Base-by-base conservation (phyloP, 2,329 filamentous ascomycete species). In the Penicillium psychrosexuale region DNA sequence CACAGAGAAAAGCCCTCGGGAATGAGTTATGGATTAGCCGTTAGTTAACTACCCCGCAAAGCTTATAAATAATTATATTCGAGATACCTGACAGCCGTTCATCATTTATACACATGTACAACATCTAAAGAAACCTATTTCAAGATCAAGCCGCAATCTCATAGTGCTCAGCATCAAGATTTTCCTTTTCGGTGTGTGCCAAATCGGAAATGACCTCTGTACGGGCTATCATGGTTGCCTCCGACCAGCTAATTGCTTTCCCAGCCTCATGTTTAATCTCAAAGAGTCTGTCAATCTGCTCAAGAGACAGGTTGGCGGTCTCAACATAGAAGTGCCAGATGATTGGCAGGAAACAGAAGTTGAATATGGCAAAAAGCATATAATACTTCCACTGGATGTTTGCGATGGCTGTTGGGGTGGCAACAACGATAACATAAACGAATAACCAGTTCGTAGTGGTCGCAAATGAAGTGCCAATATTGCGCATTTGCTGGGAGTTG, bases 361-460 rank as follows among this genome's bases (percentile, higher is more conserved):
- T 69, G 22, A 64, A 51, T 7, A 66, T 57, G 9, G 60, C 61
- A 68, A 81, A 85, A 59, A 83, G 75, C 33, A 83, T 75, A 69
- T 78, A 84, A 50, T 79, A 83, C 51, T 75, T 77, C 74, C 79
- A 84, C 5, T 77, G 72, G 0, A 83, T 69, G 22, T 75, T 78
- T 22, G 75, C 66, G 17, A 72, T 68, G 1, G 60, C 62, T 11
- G 53, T 53, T 2, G 63, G 65, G 2, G 61, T 65, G 27, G 57
- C 53, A 22, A 55, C 49, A 22, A 66, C 64, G 15, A 64, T 49
- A 22, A 64, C 48, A 30, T 59, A 63, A 11, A 50, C 43, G 13
- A 51, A 44, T 2, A 50, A 7, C 60, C 60, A 63, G 27, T 63
- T 60, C 8, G 42, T 45, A 4, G 54, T 40, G 3, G 56, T 58